Base-by-base conservation (phyloP, 352 stramenopile genomes). In the Pythium chondricola region DNA sequence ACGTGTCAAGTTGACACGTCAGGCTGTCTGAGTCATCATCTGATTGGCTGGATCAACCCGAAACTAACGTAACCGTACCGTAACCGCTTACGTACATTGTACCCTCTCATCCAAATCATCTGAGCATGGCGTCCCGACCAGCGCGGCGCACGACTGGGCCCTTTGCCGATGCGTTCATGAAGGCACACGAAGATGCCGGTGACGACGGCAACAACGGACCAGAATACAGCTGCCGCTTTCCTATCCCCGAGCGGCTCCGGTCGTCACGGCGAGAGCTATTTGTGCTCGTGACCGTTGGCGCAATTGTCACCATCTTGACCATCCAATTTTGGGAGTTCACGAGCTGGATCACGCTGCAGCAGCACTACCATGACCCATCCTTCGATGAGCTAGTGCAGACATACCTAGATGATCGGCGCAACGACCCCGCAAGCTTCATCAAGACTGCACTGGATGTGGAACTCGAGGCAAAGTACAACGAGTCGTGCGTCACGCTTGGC, bases 401-500 rank as follows among this genome's bases (percentile, higher is more conserved):
- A 21, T 43, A 38, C 14, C 31, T 57, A 13, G 20, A 18, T 10
- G 41, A 57, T 39, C 33, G 35, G 14, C 31, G 30, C 32, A 20
- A 26, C 17, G 49, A 49, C 18, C 27, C 49, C 3, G 20, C 17
- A 11, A 56, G 48, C 22, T 2, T n/a, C 21, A 40, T 31, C 29
- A 45, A 50, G n/a, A 44, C 49, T 14, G 5, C 31, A n/a, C 30
- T 57, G 4, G 49, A 57, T 24, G 18, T 37, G 9, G 21, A 27
- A 24, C 49, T 57, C n/a, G 49, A 27, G 2, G 1, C 2, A 4
- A 33, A 56, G n/a, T 50, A 39, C 41, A 48, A 46, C 31, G 55
- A 65, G n/a, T 18, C n/a, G 4, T 68, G 45, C 26, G 48, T 64
- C 18, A 26, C 36, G 36, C 39, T 67, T 5, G 39, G 20, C n/a